Percentiles rank a stretch among this genome's conserved stretches.
These are phyloP conservation scores for Phlyctochytrium arcticum DNA, from an alignment of 192 early-diverging fungal species.

Conservation along the genomic window DNA sequence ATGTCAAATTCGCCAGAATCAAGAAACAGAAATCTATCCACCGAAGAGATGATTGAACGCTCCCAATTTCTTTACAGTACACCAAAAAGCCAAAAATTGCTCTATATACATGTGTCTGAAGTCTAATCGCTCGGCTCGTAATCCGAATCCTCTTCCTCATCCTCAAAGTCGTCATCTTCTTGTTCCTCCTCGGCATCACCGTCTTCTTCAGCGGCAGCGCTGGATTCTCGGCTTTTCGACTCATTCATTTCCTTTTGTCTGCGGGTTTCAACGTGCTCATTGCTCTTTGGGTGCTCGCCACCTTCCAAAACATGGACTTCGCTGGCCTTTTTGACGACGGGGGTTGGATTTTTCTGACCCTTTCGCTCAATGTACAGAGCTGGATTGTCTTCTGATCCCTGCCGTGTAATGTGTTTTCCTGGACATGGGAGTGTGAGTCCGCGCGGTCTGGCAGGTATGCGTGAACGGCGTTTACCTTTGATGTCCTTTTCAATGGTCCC, in stretches of 20 bases:
- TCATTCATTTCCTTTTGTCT: slow-evolving; percentile 5
- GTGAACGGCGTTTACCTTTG: slow-evolving; percentile 6
- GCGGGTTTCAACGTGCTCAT: slow-evolving; percentile 1
- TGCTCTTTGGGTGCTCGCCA: background rate
- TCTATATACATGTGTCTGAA: too few species aligned
- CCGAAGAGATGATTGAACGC: too few species aligned
- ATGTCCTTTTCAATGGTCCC: slow-evolving; percentile 4
- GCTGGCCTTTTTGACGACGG: slow-evolving; percentile 15
- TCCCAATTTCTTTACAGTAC: too few species aligned
- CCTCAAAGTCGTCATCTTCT: too few species aligned
- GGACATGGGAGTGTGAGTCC: background rate
- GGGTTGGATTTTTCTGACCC: background rate
- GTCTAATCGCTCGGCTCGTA: too few species aligned
- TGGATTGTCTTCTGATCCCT: slow-evolving; percentile 15
- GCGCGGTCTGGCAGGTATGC: background rate
- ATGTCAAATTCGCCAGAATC: too few species aligned
- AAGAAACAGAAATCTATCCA: too few species aligned
- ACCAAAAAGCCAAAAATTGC: too few species aligned
- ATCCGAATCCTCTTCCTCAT: too few species aligned
- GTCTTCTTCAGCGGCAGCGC: too few species aligned
- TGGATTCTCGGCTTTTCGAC: too few species aligned
- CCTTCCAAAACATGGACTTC: slow-evolving; percentile 13
- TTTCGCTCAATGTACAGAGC: slow-evolving; percentile 3
- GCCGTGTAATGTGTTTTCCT: slow-evolving; percentile 13
- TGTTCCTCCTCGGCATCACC: too few species aligned